phyloP scores from a whole-genome alignment of 2,329 filamentous ascomycete species.

The Ceratocystis cubensis region DNA sequence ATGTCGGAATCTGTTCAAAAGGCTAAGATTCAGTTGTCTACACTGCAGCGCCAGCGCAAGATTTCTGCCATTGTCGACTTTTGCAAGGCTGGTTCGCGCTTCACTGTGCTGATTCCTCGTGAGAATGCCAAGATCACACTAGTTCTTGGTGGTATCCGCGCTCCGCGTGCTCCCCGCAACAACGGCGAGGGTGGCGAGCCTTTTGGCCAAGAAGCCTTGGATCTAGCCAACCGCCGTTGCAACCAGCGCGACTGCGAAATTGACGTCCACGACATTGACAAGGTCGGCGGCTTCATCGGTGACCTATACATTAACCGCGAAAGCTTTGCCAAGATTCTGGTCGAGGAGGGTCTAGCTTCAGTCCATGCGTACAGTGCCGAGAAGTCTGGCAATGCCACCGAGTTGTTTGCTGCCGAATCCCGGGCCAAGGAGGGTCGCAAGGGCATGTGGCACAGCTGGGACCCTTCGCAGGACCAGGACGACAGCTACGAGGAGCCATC shows the following conservation, averaged over 20 bases:
- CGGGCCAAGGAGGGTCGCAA: slow-evolving; percentile 80
- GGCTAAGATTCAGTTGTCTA: slow-evolving; percentile 83
- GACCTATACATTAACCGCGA: slow-evolving; percentile 87
- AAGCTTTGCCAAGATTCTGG: slow-evolving; percentile 83
- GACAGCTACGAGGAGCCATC: slow-evolving; percentile 42
- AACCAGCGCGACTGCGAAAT: slow-evolving; percentile 94
- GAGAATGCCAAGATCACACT: slow-evolving; percentile 92
- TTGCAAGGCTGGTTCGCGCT: slow-evolving; percentile 91
- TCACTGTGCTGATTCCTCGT: slow-evolving; percentile 79
- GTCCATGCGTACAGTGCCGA: slow-evolving; percentile 94
- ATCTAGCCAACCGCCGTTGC: slow-evolving; percentile 76
- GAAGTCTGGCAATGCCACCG: slow-evolving; percentile 77
- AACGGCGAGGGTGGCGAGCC: slow-evolving; percentile 74
- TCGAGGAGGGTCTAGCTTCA: slow-evolving; percentile 85
- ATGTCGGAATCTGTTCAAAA: slow-evolving; percentile 89
- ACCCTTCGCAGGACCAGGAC: slow-evolving; percentile 70
- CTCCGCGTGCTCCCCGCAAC: slow-evolving; percentile 68
- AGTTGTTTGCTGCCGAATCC: slow-evolving; percentile 78
- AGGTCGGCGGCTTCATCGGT: slow-evolving; percentile 94
- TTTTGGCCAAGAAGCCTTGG: slow-evolving; percentile 87
- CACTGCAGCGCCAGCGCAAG: slow-evolving; percentile 80
- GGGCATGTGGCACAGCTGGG: slow-evolving; percentile 87
- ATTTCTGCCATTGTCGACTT: slow-evolving; percentile 91
- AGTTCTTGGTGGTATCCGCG: slow-evolving; percentile 84
- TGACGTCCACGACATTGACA: slow-evolving; percentile 88